A percentile compares a stretch with the other conserved stretches of the same genome.
These are phyloP conservation scores for Leccinum rimulosum DNA, from an alignment of 768 basidiomycete genomes.

Conservation along the genomic window DNA sequence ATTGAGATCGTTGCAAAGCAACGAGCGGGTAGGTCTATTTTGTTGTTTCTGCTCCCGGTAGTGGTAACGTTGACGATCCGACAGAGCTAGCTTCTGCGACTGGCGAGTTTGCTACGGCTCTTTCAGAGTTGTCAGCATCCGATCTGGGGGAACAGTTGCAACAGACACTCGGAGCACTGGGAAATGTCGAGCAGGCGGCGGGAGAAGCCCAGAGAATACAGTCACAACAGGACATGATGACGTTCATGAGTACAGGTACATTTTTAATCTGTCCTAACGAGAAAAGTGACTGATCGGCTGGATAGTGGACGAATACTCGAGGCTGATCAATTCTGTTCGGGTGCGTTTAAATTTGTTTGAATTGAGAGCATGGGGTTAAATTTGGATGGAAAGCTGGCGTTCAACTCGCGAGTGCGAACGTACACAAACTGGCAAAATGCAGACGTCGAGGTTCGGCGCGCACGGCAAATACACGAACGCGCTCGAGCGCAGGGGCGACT, in stretches of 20 bases:
- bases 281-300: slow-evolving; percentile 7
- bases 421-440: slow-evolving; percentile 79
- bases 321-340: slow-evolving; percentile 83
- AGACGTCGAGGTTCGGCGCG: slow-evolving; percentile 71
- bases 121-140: slow-evolving; percentile 67
- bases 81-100: slow-evolving; percentile 67
- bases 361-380: background rate
- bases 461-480: slow-evolving; percentile 77
- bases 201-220: slow-evolving; percentile 74
- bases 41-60: background rate
- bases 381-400: slow-evolving; percentile 61
- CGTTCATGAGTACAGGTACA: slow-evolving; percentile 72
- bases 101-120: slow-evolving; percentile 76
- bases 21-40: slow-evolving; percentile 54
- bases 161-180: slow-evolving; percentile 63
- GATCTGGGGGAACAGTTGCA: slow-evolving; percentile 77
- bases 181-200: slow-evolving; percentile 69
- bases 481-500: slow-evolving; percentile 74
- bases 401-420: slow-evolving; percentile 80
- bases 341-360: slow-evolving; percentile 41
- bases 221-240: slow-evolving; percentile 78
- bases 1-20: slow-evolving; percentile 85
- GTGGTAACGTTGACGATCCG: background rate
- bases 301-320: slow-evolving; percentile 86
- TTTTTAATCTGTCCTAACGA: background rate